Evolutionary conservation across 1,284 basidiomycete genomes (phyloP), one percentile per base, ranked within the genome.

Genomic region (Abortiporus biennis): DNA sequence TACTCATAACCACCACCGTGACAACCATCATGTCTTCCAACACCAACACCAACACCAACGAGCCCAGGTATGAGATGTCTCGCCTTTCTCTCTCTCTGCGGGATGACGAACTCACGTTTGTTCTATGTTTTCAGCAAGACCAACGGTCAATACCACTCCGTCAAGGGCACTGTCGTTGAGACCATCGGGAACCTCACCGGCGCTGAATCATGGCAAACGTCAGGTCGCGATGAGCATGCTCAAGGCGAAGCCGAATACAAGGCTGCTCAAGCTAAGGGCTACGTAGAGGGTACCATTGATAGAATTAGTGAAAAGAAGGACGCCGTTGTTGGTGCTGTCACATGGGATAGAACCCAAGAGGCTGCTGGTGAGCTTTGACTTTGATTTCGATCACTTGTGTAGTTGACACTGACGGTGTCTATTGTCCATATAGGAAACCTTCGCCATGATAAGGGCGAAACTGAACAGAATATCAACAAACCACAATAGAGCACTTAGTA

Each of bases 261-360:
- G 15, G 71, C 71, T 19, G 76, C 76, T 0, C 71, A 78, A 49
- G 68, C 69, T 6, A 62, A 79, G 51, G 74, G 71, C 4, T 78
- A 68, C 47, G 73, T 63, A 13, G 73, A 86, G 50, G 85, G 85
- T 29, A 62, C 65, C 3, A 43, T 64, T 5, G 84, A 87, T 57
- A 74, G 75, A 44, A 31, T 79, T 16, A 61, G 61, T 32, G 85
- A 85, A 43, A 85, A 84, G 67, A 78, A 77, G 50, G 80, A 86
- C 51, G n/a, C n/a, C n/a, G n/a, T n/a, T n/a, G n/a, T n/a, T n/a
- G n/a, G n/a, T n/a, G n/a, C n/a, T n/a, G n/a, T n/a, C n/a, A 74
- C 68, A 11, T 83, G 81, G 25, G 84, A 87, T 61, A 75, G 76
- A 55, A 44, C 66, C 23, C 75, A 86, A 58, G 72, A 87, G 57